Conservation (phyloP, 179 eudicot genomes). For the Heliamphora pulchella region DNA sequence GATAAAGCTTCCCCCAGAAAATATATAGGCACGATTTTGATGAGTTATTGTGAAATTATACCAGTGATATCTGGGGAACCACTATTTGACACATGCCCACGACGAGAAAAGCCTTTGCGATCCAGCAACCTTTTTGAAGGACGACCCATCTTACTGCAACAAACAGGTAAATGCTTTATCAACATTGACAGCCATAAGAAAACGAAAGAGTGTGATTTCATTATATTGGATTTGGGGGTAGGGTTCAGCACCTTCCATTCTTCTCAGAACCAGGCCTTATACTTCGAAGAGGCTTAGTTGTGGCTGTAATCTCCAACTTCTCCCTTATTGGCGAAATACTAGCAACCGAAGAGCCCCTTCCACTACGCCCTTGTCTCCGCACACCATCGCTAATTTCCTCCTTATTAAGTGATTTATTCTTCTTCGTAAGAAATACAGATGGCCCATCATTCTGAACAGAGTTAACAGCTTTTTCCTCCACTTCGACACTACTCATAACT, state of each 20-base stretch:
- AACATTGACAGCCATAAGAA: neutral
- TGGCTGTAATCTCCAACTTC: conserved; percentile 44
- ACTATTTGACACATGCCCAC: conserved; percentile 45
- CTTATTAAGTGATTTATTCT: conserved; percentile 44
- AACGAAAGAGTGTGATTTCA: neutral
- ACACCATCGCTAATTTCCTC: conserved; percentile 54
- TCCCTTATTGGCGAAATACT: conserved; percentile 37
- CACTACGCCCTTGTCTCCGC: conserved; percentile 59
- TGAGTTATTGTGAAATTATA: conserved; percentile 20
- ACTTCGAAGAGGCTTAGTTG: conserved; percentile 54
- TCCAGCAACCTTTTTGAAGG: conserved; percentile 68
- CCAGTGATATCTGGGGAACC: conserved; percentile 77
- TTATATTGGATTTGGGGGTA: neutral
- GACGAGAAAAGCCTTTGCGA: conserved; percentile 69
- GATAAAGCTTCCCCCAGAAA: neutral
- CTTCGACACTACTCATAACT: conserved; percentile 32
- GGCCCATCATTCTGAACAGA: conserved; percentile 41
- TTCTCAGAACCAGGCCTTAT: conserved; percentile 66
- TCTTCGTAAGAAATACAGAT: conserved; percentile 45
- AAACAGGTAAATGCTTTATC: conserved; percentile 11
- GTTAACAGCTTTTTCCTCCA: conserved; percentile 46
- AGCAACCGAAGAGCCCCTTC: conserved; percentile 53
- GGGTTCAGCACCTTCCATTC: conserved; percentile 58
- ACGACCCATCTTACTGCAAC: conserved; percentile 77
- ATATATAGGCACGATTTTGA: neutral